Evolutionary conservation across 2,329 filamentous ascomycete species (phyloP), one percentile per base, ranked within the genome.

Genomic region (Oidium heveae): DNA sequence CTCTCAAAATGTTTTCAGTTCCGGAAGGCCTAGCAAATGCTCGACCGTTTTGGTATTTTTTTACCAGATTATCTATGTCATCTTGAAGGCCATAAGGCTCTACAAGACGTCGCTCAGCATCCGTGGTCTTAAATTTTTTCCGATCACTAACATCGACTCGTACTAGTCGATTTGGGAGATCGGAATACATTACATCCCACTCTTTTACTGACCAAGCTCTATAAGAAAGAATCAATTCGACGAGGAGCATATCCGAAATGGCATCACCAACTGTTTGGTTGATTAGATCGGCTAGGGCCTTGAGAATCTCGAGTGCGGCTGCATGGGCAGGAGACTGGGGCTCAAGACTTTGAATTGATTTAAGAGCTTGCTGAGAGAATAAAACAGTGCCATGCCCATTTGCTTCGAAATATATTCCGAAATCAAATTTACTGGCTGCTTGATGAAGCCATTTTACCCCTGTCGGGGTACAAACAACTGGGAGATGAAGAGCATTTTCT

Each of bases 241-340:
- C 88, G 64, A 98, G 80, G 49, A 98, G 77, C 76, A 95, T 84
- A 69, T 98, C 91, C 0, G 87, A 94, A 56, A 98, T 76, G 50
- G 91, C 91, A 66, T 98, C 91, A 54, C 91, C 91, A 50, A 96
- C 89, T 0, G 91, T 91, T 72, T 98, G 91, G 74, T 98, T 98
- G 72, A 98, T 94, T 59, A 98, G 76, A 62, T 95, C 85, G 53
- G 82, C 82, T 54, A 94, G 75, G 12, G 86, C 88, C 54, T 77
- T 75, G 0, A 98, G 80, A 9, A 82, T 87, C 55, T 94, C 84
- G 15, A 96, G 76, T 1, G 89, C 86, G 62, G 86, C 84, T 66
- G 89, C 84, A 68, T 96, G 88, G 7, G 86, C 89, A 0, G 91
- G 89, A 0, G 86, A 94, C 67, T 93, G 82, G 6, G 91, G 88